Evolutionary conservation across 768 basidiomycete species (phyloP).

Genomic region (Boletus vinaceobasis): DNA sequence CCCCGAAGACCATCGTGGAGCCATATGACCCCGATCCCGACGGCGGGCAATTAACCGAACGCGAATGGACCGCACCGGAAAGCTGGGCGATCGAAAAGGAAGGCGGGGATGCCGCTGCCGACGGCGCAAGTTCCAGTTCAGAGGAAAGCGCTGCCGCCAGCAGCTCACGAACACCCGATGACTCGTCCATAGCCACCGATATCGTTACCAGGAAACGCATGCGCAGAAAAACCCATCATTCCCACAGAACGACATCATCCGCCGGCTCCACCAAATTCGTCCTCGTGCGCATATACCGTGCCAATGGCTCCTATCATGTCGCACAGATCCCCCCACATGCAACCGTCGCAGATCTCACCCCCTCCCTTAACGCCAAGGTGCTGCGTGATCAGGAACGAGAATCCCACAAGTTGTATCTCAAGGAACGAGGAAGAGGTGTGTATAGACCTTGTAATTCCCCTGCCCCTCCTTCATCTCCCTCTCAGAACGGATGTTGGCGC

Average conservation of each 20-base stretch:
- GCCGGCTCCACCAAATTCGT: conserved; percentile 32
- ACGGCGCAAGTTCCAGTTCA: conserved; percentile 41
- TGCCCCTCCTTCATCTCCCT: not conserved
- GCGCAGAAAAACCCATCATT: conserved; percentile 24
- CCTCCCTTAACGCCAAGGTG: conserved; percentile 57
- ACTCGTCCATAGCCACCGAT: conserved; percentile 12
- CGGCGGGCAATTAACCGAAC: conserved; percentile 24
- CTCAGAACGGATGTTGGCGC: conserved; percentile 78
- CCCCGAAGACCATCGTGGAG: conserved; percentile 43
- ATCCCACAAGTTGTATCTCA: conserved; percentile 67
- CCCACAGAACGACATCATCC: conserved; percentile 17
- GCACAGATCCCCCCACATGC: conserved; percentile 59
- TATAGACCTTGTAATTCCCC: not conserved
- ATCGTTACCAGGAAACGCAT: conserved; percentile 16
- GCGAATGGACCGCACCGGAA: conserved; percentile 65
- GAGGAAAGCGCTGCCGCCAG: conserved; percentile 27
- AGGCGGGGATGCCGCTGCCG: conserved; percentile 35
- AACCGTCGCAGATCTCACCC: conserved; percentile 66
- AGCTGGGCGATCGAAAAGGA: conserved; percentile 70
- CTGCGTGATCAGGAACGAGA: conserved; percentile 49
- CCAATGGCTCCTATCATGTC: conserved; percentile 69
- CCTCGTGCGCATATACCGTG: conserved; percentile 73
- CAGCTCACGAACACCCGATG: conserved; percentile 17
- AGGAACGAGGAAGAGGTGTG: conserved; percentile 73
- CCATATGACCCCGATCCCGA: conserved; percentile 9